Conservation (phyloP, 2,329 filamentous ascomycete species). For the Pseudopithomyces maydicus region DNA sequence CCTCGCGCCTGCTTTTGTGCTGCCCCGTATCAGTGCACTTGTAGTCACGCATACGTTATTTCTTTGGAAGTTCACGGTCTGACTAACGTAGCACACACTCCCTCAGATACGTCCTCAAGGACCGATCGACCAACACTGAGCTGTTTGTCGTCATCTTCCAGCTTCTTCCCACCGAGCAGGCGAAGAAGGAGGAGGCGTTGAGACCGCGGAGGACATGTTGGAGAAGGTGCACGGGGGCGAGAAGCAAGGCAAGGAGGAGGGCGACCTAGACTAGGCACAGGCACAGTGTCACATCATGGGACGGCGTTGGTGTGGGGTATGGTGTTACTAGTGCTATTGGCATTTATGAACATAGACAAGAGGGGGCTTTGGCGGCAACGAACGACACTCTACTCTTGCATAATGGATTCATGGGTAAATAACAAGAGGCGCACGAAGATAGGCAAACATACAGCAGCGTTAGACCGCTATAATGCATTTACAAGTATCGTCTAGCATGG, state of each 20-base stretch:
- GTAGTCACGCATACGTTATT: conserved; percentile 26
- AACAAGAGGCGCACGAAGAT: background rate
- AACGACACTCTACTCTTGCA: background rate
- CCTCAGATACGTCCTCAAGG: conserved; percentile 90
- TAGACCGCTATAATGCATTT: conserved; percentile 5
- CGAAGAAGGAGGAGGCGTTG: conserved; percentile 28
- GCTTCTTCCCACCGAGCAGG: conserved; percentile 70
- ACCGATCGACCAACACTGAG: conserved; percentile 72
- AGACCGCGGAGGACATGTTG: conserved; percentile 30
- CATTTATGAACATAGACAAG: background rate
- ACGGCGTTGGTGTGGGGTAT: background rate
- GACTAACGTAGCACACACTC: conserved; percentile 72
- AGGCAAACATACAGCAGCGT: background rate
- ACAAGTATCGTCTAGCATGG: background rate
- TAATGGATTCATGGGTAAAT: too few species aligned
- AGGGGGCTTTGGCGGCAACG: background rate
- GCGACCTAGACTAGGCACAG: conserved; percentile 26
- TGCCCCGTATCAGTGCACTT: conserved; percentile 37
- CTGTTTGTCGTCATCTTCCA: conserved; percentile 85
- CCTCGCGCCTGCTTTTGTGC: conserved; percentile 26
- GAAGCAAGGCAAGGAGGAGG: conserved; percentile 15
- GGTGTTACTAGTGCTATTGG: background rate
- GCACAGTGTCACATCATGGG: background rate
- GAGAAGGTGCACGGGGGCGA: conserved; percentile 24
- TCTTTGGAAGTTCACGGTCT: conserved; percentile 25